phyloP scores from a whole-genome alignment of 2,329 filamentous ascomycete species.

The Cytospora chrysosperma region DNA sequence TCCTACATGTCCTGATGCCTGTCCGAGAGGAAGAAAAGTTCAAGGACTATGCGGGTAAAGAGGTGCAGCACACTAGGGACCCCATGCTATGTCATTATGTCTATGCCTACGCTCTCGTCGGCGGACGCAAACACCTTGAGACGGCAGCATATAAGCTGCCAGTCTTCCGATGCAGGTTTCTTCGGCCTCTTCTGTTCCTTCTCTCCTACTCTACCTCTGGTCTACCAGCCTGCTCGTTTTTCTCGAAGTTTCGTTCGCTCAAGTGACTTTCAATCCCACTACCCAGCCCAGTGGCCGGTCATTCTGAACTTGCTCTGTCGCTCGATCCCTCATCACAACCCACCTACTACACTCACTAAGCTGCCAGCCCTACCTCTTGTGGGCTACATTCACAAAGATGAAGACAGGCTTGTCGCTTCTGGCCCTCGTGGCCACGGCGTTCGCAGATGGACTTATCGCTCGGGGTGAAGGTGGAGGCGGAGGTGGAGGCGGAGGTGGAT shows the following conservation, averaged over 20 bases:
- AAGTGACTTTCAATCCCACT: constrained; percentile 33
- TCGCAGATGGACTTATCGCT: constrained; percentile 28
- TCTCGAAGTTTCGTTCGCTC: constrained; percentile 32
- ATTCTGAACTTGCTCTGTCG: constrained; percentile 1
- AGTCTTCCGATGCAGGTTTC: constrained; percentile 15
- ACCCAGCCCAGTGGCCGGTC: constrained; percentile 5
- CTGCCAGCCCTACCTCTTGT: constrained; percentile 7
- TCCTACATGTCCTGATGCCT: constrained; percentile 7
- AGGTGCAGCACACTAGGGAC: constrained; percentile 9
- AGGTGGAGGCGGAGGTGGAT: constrained; percentile 13
- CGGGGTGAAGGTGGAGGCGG: constrained; percentile 19
- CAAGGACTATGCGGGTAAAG: neutral
- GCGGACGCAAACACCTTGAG: neutral
- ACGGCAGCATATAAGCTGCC: constrained; percentile 18
- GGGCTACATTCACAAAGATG: constrained; percentile 29
- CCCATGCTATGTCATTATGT: constrained; percentile 10
- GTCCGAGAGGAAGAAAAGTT: constrained; percentile 9
- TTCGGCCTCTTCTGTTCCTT: constrained; percentile 22
- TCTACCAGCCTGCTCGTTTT: constrained; percentile 26
- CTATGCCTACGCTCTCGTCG: constrained; percentile 3
- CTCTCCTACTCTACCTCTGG: constrained; percentile 23
- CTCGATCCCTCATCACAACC: neutral
- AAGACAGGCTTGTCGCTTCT: constrained; percentile 35
- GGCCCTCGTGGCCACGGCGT: constrained; percentile 31
- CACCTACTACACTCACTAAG: constrained; percentile 22